phyloP scores from a whole-genome alignment of 805 yeast species.

The Ogataea nonfermentans region DNA sequence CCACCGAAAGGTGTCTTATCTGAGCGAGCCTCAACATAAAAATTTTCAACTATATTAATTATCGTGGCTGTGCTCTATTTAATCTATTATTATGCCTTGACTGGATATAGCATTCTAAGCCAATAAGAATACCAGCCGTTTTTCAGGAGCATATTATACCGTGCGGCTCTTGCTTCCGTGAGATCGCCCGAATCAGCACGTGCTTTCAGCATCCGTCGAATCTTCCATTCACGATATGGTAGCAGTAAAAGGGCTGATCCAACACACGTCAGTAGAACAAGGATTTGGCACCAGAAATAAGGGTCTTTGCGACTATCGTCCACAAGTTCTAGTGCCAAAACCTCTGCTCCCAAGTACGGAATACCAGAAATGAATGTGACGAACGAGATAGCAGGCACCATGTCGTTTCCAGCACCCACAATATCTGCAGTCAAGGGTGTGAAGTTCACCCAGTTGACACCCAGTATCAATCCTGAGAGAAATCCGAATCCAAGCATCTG shows the following conservation, averaged over 20 bases:
- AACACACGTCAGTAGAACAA: conserved; percentile 50
- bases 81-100: conserved; percentile 23
- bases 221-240: conserved; percentile 55
- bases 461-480: conserved; percentile 44
- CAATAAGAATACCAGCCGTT: conserved; percentile 11
- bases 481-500: conserved; percentile 43
- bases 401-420: conserved; percentile 31
- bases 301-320: conserved; percentile 38
- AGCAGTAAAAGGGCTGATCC: conserved; percentile 42
- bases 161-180: conserved; percentile 11
- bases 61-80: conserved; percentile 5
- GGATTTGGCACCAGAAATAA: conserved; percentile 58
- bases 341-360: conserved; percentile 33
- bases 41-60: conserved; percentile 4
- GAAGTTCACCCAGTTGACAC: conserved; percentile 43
- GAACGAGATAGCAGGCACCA: conserved; percentile 30
- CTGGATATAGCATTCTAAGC: conserved; percentile 29
- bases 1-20: conserved; percentile 24
- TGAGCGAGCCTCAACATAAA: conserved; percentile 2
- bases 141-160: conserved; percentile 18
- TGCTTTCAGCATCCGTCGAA: conserved; percentile 39
- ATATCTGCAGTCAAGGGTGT: conserved; percentile 36
- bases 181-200: conserved; percentile 12
- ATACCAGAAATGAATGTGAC: conserved; percentile 30
- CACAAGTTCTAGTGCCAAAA: conserved; percentile 31